phyloP scores from a whole-genome alignment of 1,284 basidiomycete species.

The Heterobasidion parviporum region DNA sequence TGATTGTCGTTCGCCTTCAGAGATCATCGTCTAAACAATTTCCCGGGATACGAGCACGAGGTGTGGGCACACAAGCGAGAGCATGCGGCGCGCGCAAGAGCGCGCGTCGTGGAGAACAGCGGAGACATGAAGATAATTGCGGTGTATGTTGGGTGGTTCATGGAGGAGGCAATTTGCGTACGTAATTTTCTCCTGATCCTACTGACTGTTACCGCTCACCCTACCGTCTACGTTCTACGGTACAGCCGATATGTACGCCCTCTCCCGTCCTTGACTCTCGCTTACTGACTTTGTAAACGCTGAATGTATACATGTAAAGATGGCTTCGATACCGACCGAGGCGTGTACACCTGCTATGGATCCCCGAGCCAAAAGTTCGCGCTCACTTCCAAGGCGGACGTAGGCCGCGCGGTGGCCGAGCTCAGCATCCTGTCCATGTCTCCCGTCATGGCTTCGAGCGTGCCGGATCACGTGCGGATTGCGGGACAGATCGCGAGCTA shows the following conservation, averaged over 20 bases:
- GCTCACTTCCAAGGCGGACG: background rate
- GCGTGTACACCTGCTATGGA: background rate
- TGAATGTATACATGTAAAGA: background rate
- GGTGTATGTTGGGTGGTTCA: background rate
- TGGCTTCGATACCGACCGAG: background rate
- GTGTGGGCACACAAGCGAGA: constrained; percentile 18
- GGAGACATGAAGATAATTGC: background rate
- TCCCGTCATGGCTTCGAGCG: background rate
- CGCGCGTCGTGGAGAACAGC: constrained; percentile 11
- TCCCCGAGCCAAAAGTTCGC: background rate
- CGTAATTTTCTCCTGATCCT: background rate
- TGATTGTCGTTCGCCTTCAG: constrained; percentile 8
- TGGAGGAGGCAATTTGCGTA: background rate
- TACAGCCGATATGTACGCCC: background rate
- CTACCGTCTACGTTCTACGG: background rate
- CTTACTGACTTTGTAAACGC: background rate
- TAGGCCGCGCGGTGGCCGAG: background rate
- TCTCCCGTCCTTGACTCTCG: background rate
- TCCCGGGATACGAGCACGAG: constrained; percentile 16
- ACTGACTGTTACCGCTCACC: background rate
- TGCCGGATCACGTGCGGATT: background rate
- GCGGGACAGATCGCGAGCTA: background rate
- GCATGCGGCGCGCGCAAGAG: constrained; percentile 13
- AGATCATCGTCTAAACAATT: constrained; percentile 20
- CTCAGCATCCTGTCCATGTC: background rate